Evolutionary conservation across 2,329 filamentous ascomycete genomes (phyloP).

Genomic region (Simplicillium aogashimaense): DNA sequence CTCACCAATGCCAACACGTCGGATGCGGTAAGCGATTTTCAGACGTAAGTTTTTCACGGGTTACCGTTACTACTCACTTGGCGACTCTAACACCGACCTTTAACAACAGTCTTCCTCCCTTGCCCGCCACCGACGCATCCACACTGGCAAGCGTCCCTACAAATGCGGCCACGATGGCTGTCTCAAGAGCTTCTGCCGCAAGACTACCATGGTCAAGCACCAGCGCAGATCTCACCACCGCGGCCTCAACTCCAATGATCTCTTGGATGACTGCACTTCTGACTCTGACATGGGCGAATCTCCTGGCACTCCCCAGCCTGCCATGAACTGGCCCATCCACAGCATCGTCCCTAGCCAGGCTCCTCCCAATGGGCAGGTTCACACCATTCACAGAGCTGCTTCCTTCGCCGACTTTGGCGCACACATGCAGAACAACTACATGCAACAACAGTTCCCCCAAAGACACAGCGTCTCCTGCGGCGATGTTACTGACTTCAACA

Average conservation of each 20-base stretch:
- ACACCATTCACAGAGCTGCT: slow-evolving; percentile 38
- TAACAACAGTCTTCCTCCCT: slow-evolving; percentile 49
- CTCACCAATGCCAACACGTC: slow-evolving; percentile 55
- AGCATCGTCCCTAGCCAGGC: slow-evolving; percentile 27
- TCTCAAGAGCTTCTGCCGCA: slow-evolving; percentile 60
- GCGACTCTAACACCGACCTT: not conserved
- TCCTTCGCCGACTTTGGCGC: slow-evolving; percentile 47
- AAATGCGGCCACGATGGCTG: slow-evolving; percentile 52
- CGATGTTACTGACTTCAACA: slow-evolving; percentile 33
- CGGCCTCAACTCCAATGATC: slow-evolving; percentile 44
- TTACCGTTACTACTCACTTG: not conserved
- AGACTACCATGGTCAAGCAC: slow-evolving; percentile 63
- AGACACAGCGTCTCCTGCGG: slow-evolving; percentile 37
- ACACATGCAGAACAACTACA: slow-evolving; percentile 33
- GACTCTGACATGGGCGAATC: slow-evolving; percentile 50
- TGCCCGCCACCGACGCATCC: slow-evolving; percentile 54
- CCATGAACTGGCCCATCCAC: slow-evolving; percentile 41
- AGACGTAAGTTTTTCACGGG: slow-evolving; percentile 40
- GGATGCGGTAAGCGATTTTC: slow-evolving; percentile 62
- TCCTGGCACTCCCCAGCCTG: slow-evolving; percentile 45
- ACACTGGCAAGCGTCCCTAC: slow-evolving; percentile 58
- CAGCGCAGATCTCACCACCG: slow-evolving; percentile 52
- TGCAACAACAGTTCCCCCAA: slow-evolving; percentile 29
- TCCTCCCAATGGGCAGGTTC: slow-evolving; percentile 19
- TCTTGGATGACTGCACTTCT: slow-evolving; percentile 42